Percentiles rank a stretch among this genome's conserved stretches.
These are phyloP conservation scores for Candida fluviatilis DNA, from an alignment of 805 yeast species.

Conservation along the genomic window DNA sequence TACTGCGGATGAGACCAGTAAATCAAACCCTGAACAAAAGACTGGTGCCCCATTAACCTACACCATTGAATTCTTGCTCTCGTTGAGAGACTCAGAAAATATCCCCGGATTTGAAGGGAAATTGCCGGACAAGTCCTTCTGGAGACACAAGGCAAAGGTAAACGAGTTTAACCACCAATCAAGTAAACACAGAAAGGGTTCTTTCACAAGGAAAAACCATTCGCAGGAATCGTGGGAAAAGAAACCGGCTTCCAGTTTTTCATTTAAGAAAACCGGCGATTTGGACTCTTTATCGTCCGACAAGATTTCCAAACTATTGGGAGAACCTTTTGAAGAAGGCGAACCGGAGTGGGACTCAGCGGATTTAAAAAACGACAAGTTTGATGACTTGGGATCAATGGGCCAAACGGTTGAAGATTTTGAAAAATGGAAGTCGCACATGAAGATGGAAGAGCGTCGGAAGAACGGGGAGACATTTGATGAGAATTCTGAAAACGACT, in stretches of 20 bases:
- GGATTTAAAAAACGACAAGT: conserved; percentile 15
- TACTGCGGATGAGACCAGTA: not conserved
- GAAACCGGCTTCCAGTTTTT: conserved; percentile 15
- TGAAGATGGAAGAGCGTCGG: conserved; percentile 48
- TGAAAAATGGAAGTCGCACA: conserved; percentile 54
- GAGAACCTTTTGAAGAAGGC: conserved; percentile 31
- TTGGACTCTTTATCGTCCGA: conserved; percentile 28
- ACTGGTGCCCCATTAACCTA: conserved; percentile 13
- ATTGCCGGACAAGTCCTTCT: conserved; percentile 47
- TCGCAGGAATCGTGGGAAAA: conserved; percentile 30
- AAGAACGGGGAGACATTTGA: conserved; percentile 37
- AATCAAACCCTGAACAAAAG: not conserved
- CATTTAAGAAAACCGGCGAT: conserved; percentile 15
- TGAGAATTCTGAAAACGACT: conserved; percentile 8
- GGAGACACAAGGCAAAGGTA: conserved; percentile 34
- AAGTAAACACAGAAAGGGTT: conserved; percentile 11
- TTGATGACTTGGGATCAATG: conserved; percentile 15
- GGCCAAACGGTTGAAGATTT: conserved; percentile 56
- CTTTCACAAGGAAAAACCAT: conserved; percentile 13
- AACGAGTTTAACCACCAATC: conserved; percentile 7
- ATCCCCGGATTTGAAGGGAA: conserved; percentile 25
- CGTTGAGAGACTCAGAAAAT: conserved; percentile 32
- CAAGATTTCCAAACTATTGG: conserved; percentile 31
- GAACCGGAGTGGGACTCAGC: conserved; percentile 40
- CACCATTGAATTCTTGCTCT: conserved; percentile 24